Base-by-base conservation (phyloP, 345 rosid species). In the Odontarrhena argentea region DNA sequence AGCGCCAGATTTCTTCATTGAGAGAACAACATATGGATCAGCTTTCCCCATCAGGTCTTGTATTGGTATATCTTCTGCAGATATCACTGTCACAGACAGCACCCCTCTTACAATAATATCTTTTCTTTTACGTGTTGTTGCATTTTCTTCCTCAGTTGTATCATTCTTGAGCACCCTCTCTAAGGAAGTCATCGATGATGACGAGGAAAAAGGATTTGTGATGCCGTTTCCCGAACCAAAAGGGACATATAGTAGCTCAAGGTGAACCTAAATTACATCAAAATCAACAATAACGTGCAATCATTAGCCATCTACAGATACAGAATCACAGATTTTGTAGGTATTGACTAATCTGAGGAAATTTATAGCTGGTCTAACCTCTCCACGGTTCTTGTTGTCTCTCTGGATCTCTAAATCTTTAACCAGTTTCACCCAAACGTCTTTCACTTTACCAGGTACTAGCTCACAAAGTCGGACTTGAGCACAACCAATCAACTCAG, bases 401-500 rank as follows among this genome's bases (percentile, higher is more conserved):
- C 98, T 86, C 72, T 89, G 96, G 79, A 95, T 64, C 71, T 87
- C 98, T 80, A 95, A 82, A 83, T 95, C 99, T 81, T 95, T 95
- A 60, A 95, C 98, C 69, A 95, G 80, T 74, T 87, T 87, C 84
- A 95, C 77, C 99, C 99, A 95, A 53, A 89, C 87, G 82, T 91
- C 99, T 80, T 91, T 95, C 75, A 91, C 97, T 83, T 89, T 95
- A 74, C 99, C 99, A 46, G 98, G 98, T 71, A 85, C 87, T 73
- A 95, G 99, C 65, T 84, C 94, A 48, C 79, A 77, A 76, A 95
- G 71, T 43, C 65, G 74, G 65, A 91, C 77, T 68, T 89, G 94
- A 74, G 96, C 88, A 65, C 98, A 95, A 58, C 99, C 98, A 53
- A 95, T 68, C 45, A 89, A 73, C 72, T 95, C 92, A 67, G 98